Conservation (phyloP, 2,329 filamentous ascomycete species). For the Thelonectria rubi region DNA sequence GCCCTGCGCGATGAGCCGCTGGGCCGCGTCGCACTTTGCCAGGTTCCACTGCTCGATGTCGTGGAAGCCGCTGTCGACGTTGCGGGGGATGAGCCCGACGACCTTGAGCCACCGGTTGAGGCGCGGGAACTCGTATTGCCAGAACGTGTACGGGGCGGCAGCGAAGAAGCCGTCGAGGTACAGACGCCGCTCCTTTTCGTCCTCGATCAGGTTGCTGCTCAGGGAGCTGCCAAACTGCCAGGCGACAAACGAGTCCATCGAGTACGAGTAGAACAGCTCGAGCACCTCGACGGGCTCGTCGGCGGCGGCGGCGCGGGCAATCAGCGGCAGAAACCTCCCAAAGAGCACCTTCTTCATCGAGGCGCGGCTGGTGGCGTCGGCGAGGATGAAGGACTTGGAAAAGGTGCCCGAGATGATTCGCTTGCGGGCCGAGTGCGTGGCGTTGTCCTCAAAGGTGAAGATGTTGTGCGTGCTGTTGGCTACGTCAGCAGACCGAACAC, state of each 20-base stretch:
- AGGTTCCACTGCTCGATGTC: conserved; percentile 23
- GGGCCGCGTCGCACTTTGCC: conserved; percentile 19
- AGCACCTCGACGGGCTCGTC: conserved; percentile 20
- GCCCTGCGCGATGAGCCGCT: conserved; percentile 8
- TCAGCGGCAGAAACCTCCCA: conserved; percentile 11
- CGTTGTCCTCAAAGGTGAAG: conserved; percentile 25
- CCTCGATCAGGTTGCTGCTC: conserved; percentile 26
- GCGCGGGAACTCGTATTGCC: conserved; percentile 21
- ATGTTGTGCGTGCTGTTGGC: conserved; percentile 12
- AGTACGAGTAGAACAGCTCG: conserved; percentile 25
- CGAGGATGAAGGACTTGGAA: conserved; percentile 27
- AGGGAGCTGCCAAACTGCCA: conserved; percentile 25
- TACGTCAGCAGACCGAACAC: background rate
- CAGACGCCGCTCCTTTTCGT: conserved; percentile 18
- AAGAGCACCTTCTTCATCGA: conserved; percentile 18
- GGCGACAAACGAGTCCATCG: conserved; percentile 27
- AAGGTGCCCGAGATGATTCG: conserved; percentile 24
- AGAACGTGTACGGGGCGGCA: conserved; percentile 18
- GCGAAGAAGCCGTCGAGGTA: conserved; percentile 25
- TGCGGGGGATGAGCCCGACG: conserved; percentile 20
- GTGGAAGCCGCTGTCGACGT: conserved; percentile 20
- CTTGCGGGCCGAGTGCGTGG: conserved; percentile 25
- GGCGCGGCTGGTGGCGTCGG: conserved; percentile 1
- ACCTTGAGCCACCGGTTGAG: conserved; percentile 6
- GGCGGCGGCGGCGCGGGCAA: conserved; percentile 2